phyloP scores from a whole-genome alignment of 805 yeast genomes.

The Metschnikowia borealis region DNA sequence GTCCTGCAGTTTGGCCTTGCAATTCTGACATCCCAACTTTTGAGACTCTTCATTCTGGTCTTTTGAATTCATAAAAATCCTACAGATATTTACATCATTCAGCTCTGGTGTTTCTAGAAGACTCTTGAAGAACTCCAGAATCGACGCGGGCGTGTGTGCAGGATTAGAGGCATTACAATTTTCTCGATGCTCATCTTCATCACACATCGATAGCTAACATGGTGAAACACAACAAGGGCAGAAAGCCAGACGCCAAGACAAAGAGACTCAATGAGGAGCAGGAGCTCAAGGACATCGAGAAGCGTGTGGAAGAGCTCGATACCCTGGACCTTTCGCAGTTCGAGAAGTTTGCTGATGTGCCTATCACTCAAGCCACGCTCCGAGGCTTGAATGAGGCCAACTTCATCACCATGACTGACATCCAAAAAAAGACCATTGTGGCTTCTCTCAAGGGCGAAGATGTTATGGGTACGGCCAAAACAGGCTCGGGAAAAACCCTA shows the following conservation, averaged over 20 bases:
- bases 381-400: conserved; percentile 77
- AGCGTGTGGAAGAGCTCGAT: conserved; percentile 53
- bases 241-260: conserved; percentile 16
- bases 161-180: conserved; percentile 1
- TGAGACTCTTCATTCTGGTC: too few species aligned
- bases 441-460: conserved; percentile 73
- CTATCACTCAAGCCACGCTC: conserved; percentile 59
- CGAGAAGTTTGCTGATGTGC: conserved; percentile 64
- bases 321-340: conserved; percentile 12
- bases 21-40: not conserved
- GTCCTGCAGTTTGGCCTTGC: too few species aligned
- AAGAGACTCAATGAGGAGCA: conserved; percentile 31
- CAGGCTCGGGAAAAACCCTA: conserved; percentile 88
- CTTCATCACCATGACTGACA: conserved; percentile 76
- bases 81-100: not conserved
- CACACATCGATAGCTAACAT: conserved; percentile 3
- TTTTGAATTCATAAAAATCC: not conserved
- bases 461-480: conserved; percentile 81
- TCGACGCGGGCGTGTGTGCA: not conserved
- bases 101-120: too few species aligned
- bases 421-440: conserved; percentile 78
- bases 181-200: conserved; percentile 14
- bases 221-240: conserved; percentile 16
- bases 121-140: not conserved
- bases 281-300: conserved; percentile 42